Percentiles rank a stretch among this genome's conserved stretches.
Evolutionary conservation across 129 eudicot species (phyloP).

Genomic region (Kitagawia praeruptora): DNA sequence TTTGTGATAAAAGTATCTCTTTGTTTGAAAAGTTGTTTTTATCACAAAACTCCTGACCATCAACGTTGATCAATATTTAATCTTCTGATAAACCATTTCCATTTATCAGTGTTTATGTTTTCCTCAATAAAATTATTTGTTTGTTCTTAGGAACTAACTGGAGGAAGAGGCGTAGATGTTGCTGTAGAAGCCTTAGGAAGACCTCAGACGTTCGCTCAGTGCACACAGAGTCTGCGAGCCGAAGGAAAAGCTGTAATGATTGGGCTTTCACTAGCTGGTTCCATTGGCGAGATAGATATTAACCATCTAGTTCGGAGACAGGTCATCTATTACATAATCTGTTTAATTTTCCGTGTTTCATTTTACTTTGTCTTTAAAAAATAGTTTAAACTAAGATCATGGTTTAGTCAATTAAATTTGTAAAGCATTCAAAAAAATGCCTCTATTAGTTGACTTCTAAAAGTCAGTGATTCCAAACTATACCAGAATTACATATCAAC

Average conservation of each 20-base stretch:
- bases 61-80: too few species aligned
- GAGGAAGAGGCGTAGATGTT: conserved; percentile 86
- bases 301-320: conserved; percentile 97
- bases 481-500: too few species aligned
- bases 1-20: neutral
- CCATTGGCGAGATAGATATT: conserved; percentile 92
- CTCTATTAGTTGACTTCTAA: too few species aligned
- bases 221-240: conserved; percentile 75
- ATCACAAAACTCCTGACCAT: too few species aligned
- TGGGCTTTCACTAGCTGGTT: conserved; percentile 77
- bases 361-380: neutral
- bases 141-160: conserved; percentile 72
- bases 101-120: neutral
- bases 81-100: neutral
- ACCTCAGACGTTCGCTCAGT: conserved; percentile 76
- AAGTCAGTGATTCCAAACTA: too few species aligned
- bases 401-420: neutral
- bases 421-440: neutral
- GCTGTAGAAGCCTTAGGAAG: conserved; percentile 93
- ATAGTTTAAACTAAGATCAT: neutral
- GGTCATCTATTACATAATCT: conserved; percentile 27
- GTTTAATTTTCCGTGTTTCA: neutral
- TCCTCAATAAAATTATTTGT: neutral
- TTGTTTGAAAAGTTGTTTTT: neutral
- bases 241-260: conserved; percentile 99